Percentiles rank a stretch among this genome's conserved stretches.
These are phyloP conservation scores for Litchi chinensis DNA, from an alignment of 345 rosid genomes.

Conservation along the genomic window DNA sequence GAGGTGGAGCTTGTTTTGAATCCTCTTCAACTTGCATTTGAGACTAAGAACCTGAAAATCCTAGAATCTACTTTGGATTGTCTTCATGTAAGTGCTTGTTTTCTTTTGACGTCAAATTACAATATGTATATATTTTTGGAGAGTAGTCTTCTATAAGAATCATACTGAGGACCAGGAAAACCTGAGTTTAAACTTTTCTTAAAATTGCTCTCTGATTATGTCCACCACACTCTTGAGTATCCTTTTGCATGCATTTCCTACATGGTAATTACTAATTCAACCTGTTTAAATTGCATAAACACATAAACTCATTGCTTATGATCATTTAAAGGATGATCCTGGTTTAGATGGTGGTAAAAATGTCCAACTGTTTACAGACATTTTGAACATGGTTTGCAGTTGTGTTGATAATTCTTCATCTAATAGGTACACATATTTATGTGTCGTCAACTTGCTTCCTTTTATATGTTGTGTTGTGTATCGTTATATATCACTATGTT, in stretches of 20 bases:
- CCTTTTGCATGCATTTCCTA: neutral
- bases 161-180: slow-evolving; percentile 5
- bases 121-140: neutral
- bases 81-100: slow-evolving; percentile 76
- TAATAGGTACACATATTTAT: slow-evolving; percentile 73
- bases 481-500: neutral
- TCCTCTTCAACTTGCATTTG: slow-evolving; percentile 91
- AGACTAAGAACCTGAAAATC: slow-evolving; percentile 86
- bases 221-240: slow-evolving; percentile 2
- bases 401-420: slow-evolving; percentile 93
- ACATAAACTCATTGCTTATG: slow-evolving; percentile 96
- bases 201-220: neutral
- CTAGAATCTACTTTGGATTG: slow-evolving; percentile 97
- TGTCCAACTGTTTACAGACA: slow-evolving; percentile 77
- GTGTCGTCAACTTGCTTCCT: too few species aligned
- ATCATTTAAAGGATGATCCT: slow-evolving; percentile 97
- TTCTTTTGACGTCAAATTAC: slow-evolving; percentile 14
- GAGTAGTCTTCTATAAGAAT: slow-evolving; percentile 10
- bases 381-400: slow-evolving; percentile 84
- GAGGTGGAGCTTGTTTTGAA: slow-evolving; percentile 88
- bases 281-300: slow-evolving; percentile 28
- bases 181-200: slow-evolving; percentile 10
- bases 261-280: slow-evolving; percentile 16
- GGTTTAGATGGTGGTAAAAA: slow-evolving; percentile 92
- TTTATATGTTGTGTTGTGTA: slow-evolving; percentile 7